Percentiles rank a stretch among this genome's conserved stretches.
Conservation (phyloP, 805 yeast species). For the Candida chilensis region DNA sequence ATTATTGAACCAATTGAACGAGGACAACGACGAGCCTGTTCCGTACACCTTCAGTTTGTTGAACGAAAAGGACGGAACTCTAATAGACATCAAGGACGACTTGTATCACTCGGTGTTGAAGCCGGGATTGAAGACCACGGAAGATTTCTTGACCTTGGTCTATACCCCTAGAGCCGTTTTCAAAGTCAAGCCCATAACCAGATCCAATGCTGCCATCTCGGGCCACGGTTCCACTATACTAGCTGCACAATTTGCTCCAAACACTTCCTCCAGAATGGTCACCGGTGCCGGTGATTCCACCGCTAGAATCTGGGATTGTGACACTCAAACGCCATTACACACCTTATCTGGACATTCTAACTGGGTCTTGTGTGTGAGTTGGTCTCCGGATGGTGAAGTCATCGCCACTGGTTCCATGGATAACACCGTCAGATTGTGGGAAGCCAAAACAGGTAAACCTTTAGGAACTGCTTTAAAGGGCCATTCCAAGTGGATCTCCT, state of each 20-base stretch:
- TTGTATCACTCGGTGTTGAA: conserved; percentile 73
- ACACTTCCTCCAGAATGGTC: conserved; percentile 74
- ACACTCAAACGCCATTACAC: conserved; percentile 82
- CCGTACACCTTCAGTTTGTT: conserved; percentile 82
- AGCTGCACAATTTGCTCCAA: conserved; percentile 90
- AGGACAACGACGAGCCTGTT: conserved; percentile 68
- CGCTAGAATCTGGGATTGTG: conserved; percentile 95
- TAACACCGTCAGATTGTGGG: conserved; percentile 83
- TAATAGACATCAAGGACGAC: conserved; percentile 71
- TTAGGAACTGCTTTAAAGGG: conserved; percentile 71
- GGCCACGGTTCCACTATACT: conserved; percentile 94
- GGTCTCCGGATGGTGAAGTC: conserved; percentile 86
- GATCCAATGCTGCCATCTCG: conserved; percentile 85
- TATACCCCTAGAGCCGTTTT: conserved; percentile 94
- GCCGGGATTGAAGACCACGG: conserved; percentile 84
- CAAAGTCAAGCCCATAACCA: conserved; percentile 83
- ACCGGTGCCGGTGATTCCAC: conserved; percentile 97
- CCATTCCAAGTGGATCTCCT: conserved; percentile 84
- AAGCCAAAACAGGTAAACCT: conserved; percentile 61
- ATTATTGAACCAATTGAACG: conserved; percentile 71
- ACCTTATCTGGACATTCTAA: conserved; percentile 79
- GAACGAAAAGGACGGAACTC: conserved; percentile 21
- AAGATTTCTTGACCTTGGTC: conserved; percentile 84
- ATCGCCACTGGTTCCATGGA: conserved; percentile 98
- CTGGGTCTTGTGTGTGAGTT: conserved; percentile 89